Conservation (phyloP, 148 eudicot genomes). For the Euryodendron excelsum region DNA sequence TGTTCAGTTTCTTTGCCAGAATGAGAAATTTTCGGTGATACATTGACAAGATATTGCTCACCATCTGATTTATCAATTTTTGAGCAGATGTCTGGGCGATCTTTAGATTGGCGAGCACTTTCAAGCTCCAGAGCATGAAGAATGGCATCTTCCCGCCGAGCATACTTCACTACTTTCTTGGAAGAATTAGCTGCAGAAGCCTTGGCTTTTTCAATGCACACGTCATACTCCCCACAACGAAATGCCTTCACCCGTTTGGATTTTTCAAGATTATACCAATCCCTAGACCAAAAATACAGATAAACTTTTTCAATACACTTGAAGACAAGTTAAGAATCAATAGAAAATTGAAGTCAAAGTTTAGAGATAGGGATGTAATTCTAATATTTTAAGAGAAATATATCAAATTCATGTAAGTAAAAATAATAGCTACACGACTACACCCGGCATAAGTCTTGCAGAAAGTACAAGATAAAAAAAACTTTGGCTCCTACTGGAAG, state of each 20-base stretch:
- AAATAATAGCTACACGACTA: neutral
- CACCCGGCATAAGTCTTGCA: too few species aligned
- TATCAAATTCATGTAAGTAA: too few species aligned
- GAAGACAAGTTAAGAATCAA: neutral
- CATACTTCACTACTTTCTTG: conserved; percentile 58
- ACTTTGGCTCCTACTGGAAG: neutral
- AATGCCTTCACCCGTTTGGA: conserved; percentile 70
- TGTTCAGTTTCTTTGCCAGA: conserved; percentile 33
- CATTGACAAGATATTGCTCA: conserved; percentile 26
- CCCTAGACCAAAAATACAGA: conserved; percentile 40
- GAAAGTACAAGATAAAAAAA: neutral
- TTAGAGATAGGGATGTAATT: neutral
- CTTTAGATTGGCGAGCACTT: conserved; percentile 38
- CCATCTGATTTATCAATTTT: conserved; percentile 16
- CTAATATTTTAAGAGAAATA: neutral
- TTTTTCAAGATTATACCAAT: conserved; percentile 77
- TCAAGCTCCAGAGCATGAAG: conserved; percentile 84
- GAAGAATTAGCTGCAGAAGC: conserved; percentile 40
- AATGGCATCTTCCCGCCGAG: conserved; percentile 83
- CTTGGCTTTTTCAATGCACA: conserved; percentile 71
- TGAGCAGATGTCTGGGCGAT: conserved; percentile 18
- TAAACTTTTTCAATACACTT: conserved; percentile 3
- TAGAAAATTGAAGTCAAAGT: neutral
- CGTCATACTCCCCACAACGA: conserved; percentile 75
- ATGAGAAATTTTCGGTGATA: conserved; percentile 24